A percentile compares a stretch with the other conserved stretches of the same genome.
phyloP scores from a whole-genome alignment of 1,284 basidiomycete genomes.

The Tranzscheliella williamsii region DNA sequence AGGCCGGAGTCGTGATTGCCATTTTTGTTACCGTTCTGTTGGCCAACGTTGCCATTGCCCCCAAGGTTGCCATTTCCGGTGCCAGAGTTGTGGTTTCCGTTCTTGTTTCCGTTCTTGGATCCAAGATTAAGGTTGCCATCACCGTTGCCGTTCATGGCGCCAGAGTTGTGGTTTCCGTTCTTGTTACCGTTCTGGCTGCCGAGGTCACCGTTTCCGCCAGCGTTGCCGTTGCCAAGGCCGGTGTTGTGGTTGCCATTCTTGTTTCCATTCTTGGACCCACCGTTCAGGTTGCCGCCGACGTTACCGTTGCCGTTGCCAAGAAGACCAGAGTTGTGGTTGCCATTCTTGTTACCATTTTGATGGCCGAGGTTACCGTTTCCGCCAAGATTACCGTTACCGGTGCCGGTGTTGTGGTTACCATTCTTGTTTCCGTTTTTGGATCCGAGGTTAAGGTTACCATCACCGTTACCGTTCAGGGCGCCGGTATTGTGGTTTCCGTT shows the following conservation, averaged over 20 bases:
- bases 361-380: background rate
- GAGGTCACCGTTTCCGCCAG: background rate
- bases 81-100: background rate
- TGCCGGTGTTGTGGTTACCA: background rate
- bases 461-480: background rate
- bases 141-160: background rate
- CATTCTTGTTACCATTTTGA: background rate
- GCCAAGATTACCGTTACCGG: background rate
- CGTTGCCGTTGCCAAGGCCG: background rate
- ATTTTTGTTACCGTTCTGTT: background rate
- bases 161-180: background rate
- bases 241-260: background rate
- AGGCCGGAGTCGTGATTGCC: background rate
- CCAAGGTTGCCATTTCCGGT: background rate
- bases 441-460: background rate
- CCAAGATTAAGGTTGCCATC: background rate
- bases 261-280: no score
- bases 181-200: background rate
- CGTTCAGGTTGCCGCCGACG: background rate
- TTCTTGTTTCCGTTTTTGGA: background rate
- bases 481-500: background rate
- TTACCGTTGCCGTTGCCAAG: no score
- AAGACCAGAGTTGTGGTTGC: background rate
- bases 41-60: background rate
- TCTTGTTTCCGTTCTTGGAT: background rate